Percentiles rank a stretch among this genome's conserved stretches.
These are phyloP conservation scores for Oryza officinalis DNA, from an alignment of 176 grass and related monocot species.

Conservation along the genomic window DNA sequence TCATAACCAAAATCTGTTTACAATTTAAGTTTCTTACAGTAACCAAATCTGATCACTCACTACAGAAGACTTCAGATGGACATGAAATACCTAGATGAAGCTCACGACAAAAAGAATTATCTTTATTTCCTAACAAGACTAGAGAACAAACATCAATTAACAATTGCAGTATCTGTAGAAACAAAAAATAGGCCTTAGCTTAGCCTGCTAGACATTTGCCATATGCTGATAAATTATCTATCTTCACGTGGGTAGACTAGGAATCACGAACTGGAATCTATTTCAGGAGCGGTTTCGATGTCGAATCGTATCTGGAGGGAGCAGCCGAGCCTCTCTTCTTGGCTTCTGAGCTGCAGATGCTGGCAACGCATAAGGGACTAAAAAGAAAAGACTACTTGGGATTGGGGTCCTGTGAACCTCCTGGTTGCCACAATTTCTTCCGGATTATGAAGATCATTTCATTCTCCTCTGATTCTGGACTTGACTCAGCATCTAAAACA, in stretches of 20 bases:
- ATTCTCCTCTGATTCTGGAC: slow-evolving; percentile 64
- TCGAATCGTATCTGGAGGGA: slow-evolving; percentile 22
- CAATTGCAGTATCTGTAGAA: slow-evolving; percentile 34
- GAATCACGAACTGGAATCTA: slow-evolving; percentile 31
- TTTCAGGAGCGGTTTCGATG: slow-evolving; percentile 10
- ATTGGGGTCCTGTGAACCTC: slow-evolving; percentile 47
- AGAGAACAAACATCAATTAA: slow-evolving; percentile 41
- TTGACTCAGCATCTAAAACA: slow-evolving; percentile 63
- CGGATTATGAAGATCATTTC: slow-evolving; percentile 78
- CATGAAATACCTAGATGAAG: slow-evolving; percentile 37
- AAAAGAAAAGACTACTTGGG: slow-evolving; percentile 38
- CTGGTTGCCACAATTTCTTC: slow-evolving; percentile 76
- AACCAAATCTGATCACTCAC: slow-evolving; percentile 25
- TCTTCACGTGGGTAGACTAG: slow-evolving; percentile 38
- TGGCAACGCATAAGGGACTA: slow-evolving; percentile 27
- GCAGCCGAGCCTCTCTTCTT: slow-evolving; percentile 45
- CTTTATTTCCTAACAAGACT: slow-evolving; percentile 62
- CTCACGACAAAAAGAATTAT: slow-evolving; percentile 13
- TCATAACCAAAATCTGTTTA: slow-evolving; percentile 33
- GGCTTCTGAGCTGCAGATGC: slow-evolving; percentile 47
- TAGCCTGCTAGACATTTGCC: slow-evolving; percentile 41
- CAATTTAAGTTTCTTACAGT: slow-evolving; percentile 37
- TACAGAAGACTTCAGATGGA: slow-evolving; percentile 31
- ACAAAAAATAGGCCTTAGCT: slow-evolving; percentile 36
- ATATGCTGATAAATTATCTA: slow-evolving; percentile 48